Evolutionary conservation across 345 rosid species (phyloP).

Genomic region (Lepidium aucheri): DNA sequence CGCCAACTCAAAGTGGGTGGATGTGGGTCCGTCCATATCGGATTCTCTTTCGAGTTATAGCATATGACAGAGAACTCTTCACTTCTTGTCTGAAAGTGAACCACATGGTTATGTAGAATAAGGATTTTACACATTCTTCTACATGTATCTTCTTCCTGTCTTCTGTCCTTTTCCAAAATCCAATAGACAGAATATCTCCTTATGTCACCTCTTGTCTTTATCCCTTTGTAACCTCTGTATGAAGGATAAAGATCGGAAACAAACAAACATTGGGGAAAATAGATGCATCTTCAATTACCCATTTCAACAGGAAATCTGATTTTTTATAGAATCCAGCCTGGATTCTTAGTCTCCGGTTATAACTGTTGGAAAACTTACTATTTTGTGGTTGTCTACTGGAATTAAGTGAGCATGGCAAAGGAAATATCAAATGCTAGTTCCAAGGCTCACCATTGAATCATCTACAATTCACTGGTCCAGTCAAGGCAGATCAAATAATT

Average conservation of each 20-base stretch:
- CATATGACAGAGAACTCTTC: slow-evolving; percentile 7
- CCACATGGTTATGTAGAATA: slow-evolving; percentile 4
- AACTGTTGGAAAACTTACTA: background rate
- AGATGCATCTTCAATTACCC: background rate
- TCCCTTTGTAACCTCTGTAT: background rate
- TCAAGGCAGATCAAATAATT: background rate
- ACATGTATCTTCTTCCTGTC: background rate
- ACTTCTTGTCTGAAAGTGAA: slow-evolving; percentile 17
- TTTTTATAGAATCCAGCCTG: no score
- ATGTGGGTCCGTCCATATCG: background rate
- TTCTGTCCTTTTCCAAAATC: background rate
- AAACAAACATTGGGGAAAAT: background rate
- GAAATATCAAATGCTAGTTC: background rate
- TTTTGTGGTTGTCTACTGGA: background rate
- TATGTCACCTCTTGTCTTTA: slow-evolving; percentile 1
- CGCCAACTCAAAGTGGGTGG: background rate
- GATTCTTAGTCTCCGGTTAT: background rate
- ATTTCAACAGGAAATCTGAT: background rate
- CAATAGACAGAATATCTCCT: slow-evolving; percentile 7
- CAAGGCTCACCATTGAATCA: background rate
- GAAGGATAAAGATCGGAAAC: background rate
- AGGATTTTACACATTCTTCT: background rate
- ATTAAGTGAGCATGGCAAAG: background rate
- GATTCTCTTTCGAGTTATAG: slow-evolving; percentile 4
- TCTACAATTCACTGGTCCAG: background rate